Evolutionary conservation across 495 filamentous ascomycete genomes (phyloP).

Genomic region (Hamigera avellanea): DNA sequence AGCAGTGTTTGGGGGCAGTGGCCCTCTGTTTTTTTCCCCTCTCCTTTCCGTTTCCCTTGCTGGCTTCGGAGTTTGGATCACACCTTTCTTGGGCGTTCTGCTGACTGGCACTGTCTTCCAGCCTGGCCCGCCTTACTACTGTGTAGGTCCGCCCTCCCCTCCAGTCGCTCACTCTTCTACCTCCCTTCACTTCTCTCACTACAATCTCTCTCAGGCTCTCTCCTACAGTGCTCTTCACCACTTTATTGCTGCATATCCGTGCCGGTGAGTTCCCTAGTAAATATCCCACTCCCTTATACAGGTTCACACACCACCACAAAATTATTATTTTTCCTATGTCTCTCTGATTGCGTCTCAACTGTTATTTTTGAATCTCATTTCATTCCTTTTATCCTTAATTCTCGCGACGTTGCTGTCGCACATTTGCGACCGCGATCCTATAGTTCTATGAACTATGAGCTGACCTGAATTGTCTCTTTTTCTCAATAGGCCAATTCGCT

Average conservation of each 20-base stretch:
- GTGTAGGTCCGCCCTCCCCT: conserved; percentile 29
- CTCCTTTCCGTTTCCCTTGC: no score
- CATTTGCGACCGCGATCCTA: conserved; percentile 10
- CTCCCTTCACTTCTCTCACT: conserved; percentile 25
- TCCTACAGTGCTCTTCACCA: conserved; percentile 45
- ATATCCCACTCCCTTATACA: conserved; percentile 11
- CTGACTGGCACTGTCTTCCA: no score
- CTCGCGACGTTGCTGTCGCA: conserved; percentile 19
- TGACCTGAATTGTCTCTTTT: conserved; percentile 6
- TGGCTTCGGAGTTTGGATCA: no score
- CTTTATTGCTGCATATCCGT: conserved; percentile 35
- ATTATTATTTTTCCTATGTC: conserved; percentile 12
- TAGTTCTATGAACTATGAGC: conserved; percentile 7
- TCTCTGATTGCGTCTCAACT: neutral
- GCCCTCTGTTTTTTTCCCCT: no score
- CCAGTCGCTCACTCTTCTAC: conserved; percentile 46
- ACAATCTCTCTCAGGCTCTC: conserved; percentile 25
- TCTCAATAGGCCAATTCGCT: conserved; percentile 7
- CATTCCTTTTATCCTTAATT: conserved; percentile 15
- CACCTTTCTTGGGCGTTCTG: no score
- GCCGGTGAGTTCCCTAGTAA: conserved; percentile 22
- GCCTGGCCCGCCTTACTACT: no score
- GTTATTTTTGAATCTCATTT: conserved; percentile 7
- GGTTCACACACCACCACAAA: conserved; percentile 1
- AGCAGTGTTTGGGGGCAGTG: neutral